These are phyloP conservation scores for Trametopsis cervina DNA, from an alignment of 768 basidiomycete species.

Conservation along the genomic window DNA sequence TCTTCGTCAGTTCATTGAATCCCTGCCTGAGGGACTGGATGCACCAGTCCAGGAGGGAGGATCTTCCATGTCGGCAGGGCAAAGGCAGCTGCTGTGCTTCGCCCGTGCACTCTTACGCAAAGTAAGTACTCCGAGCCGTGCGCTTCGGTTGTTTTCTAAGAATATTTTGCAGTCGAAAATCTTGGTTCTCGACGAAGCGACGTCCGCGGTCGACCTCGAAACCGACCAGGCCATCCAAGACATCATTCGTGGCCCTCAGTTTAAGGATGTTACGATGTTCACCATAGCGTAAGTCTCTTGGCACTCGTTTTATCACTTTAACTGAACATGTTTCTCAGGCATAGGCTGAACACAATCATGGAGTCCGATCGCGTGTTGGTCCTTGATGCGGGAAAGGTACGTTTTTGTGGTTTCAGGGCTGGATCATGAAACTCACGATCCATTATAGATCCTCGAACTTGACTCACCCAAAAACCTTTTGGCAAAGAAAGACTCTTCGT, in stretches of 20 bases:
- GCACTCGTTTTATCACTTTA: not conserved
- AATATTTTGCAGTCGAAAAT: constrained; percentile 56
- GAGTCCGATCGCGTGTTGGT: constrained; percentile 79
- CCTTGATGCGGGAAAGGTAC: constrained; percentile 67
- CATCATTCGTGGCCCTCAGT: constrained; percentile 76
- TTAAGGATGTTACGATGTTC: constrained; percentile 72
- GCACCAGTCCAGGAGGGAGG: constrained; percentile 73
- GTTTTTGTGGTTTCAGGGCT: too few relatives aligned
- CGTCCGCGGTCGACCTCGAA: constrained; percentile 85
- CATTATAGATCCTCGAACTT: constrained; percentile 60
- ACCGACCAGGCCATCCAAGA: constrained; percentile 86
- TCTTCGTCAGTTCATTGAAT: constrained; percentile 63
- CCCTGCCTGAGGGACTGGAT: constrained; percentile 60
- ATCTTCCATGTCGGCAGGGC: constrained; percentile 76
- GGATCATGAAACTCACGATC: too few relatives aligned
- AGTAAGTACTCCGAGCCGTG: constrained; percentile 26
- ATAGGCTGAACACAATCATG: constrained; percentile 80
- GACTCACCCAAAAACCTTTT: constrained; percentile 65
- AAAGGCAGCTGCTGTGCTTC: constrained; percentile 85
- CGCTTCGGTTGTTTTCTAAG: not conserved
- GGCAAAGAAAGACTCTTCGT: constrained; percentile 45
- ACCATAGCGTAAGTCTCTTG: constrained; percentile 66
- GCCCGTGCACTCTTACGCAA: constrained; percentile 78
- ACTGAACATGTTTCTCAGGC: constrained; percentile 31
- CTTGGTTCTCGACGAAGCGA: constrained; percentile 92